These are phyloP conservation scores for Ophiostoma sp. DNA, from an alignment of 2,329 filamentous ascomycete species.

Conservation along the genomic window DNA sequence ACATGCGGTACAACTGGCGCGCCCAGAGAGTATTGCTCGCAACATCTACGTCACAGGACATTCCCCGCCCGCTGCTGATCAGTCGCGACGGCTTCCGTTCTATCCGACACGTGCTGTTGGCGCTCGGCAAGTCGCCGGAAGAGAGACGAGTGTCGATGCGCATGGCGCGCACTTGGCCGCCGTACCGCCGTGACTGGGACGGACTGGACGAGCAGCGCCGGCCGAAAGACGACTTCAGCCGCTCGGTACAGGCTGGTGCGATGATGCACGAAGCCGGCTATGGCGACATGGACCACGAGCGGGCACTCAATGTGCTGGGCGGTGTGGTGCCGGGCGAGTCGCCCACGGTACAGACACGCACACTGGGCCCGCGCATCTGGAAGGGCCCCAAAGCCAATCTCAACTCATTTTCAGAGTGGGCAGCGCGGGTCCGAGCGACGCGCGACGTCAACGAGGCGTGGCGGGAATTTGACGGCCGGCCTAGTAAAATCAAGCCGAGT, in stretches of 20 bases:
- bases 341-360: constrained; percentile 53
- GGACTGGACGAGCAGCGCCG: constrained; percentile 53
- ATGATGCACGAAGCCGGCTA: constrained; percentile 56
- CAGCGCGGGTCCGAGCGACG: constrained; percentile 52
- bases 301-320: constrained; percentile 47
- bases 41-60: constrained; percentile 40
- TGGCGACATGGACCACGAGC: constrained; percentile 41
- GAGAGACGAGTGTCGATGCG: constrained; percentile 47
- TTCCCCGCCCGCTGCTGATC: constrained; percentile 47
- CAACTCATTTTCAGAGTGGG: constrained; percentile 45
- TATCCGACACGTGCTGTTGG: constrained; percentile 49
- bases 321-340: constrained; percentile 46
- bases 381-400: constrained; percentile 28
- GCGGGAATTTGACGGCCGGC: constrained; percentile 40
- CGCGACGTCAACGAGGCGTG: constrained; percentile 58
- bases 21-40: constrained; percentile 51
- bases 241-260: constrained; percentile 48
- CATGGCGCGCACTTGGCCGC: constrained; percentile 53
- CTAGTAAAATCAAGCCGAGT: constrained; percentile 32
- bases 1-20: constrained; percentile 50
- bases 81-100: constrained; percentile 48
- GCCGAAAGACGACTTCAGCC: constrained; percentile 48
- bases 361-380: constrained; percentile 34
- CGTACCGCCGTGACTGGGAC: constrained; percentile 52
- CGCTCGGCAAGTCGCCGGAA: constrained; percentile 46